Conservation (phyloP, 1,284 basidiomycete species). For the Papiliotrema fonsecae region DNA sequence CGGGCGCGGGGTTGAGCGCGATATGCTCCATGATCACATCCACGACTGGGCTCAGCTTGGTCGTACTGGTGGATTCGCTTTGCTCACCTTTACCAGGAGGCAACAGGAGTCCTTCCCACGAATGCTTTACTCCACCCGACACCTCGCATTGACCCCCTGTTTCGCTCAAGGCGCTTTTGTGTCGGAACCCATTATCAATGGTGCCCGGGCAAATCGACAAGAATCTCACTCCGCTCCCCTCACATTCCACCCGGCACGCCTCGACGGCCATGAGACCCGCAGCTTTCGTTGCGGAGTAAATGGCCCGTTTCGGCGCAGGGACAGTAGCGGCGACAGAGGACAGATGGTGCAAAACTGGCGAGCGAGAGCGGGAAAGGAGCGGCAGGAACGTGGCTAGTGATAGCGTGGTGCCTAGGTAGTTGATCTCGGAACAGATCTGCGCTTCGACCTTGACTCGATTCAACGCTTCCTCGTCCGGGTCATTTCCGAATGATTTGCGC, state of each 20-base stretch:
- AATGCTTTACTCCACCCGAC: slow-evolving; percentile 27
- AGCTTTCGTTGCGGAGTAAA: slow-evolving; percentile 81
- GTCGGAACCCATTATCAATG: slow-evolving; percentile 69
- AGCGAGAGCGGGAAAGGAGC: slow-evolving; percentile 61
- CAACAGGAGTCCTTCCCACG: slow-evolving; percentile 37
- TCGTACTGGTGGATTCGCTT: neutral
- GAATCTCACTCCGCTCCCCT: slow-evolving; percentile 45
- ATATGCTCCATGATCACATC: slow-evolving; percentile 39
- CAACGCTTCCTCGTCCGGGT: slow-evolving; percentile 37
- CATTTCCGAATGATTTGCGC: neutral
- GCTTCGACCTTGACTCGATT: slow-evolving; percentile 46
- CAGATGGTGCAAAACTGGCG: slow-evolving; percentile 72
- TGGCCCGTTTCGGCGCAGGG: slow-evolving; percentile 75
- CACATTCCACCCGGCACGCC: slow-evolving; percentile 60
- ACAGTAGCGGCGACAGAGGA: slow-evolving; percentile 75
- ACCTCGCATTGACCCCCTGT: slow-evolving; percentile 45
- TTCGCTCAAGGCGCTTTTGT: slow-evolving; percentile 56
- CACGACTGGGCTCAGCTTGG: slow-evolving; percentile 24
- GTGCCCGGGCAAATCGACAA: slow-evolving; percentile 47
- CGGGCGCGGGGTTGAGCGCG: slow-evolving; percentile 29
- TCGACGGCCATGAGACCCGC: slow-evolving; percentile 69
- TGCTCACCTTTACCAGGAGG: slow-evolving; percentile 27
- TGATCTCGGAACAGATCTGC: slow-evolving; percentile 45
- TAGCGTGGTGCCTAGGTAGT: slow-evolving; percentile 50
- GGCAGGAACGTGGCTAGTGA: slow-evolving; percentile 64